Evolutionary conservation across 2,329 filamentous ascomycete genomes (phyloP).

Genomic region (Neofusicoccum parvum): DNA sequence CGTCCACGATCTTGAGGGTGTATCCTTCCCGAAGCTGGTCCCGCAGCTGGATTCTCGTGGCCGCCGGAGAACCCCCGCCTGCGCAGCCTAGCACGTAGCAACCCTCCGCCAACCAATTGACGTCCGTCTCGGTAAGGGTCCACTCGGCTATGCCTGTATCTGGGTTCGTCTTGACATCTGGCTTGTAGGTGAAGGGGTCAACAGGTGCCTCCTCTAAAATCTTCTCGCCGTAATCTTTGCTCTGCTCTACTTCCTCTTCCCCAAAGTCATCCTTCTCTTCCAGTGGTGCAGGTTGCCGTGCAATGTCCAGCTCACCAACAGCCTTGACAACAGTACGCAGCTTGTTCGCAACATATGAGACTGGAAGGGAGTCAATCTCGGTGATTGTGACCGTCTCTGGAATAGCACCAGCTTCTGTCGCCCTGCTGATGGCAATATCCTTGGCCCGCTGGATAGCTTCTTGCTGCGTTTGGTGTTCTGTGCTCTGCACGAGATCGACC

Average conservation of each 20-base stretch:
- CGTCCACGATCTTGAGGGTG: conserved; percentile 45
- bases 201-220: conserved; percentile 22
- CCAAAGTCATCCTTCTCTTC: conserved; percentile 15
- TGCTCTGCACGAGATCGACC: conserved; percentile 14
- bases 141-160: conserved; percentile 33
- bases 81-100: conserved; percentile 54
- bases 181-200: conserved; percentile 42
- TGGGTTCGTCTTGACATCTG: conserved; percentile 39
- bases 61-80: conserved; percentile 51
- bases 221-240: conserved; percentile 8
- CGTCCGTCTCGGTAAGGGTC: conserved; percentile 49
- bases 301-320: conserved; percentile 53
- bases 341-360: conserved; percentile 59
- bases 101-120: conserved; percentile 50
- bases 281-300: conserved; percentile 27
- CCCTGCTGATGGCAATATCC: conserved; percentile 47
- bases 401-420: conserved; percentile 50
- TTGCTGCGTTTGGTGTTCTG: conserved; percentile 32
- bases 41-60: conserved; percentile 46
- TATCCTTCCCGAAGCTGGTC: conserved; percentile 44
- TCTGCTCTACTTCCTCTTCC: conserved; percentile 19
- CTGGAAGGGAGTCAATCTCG: conserved; percentile 57
- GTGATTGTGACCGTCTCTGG: conserved; percentile 50
- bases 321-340: conserved; percentile 56
- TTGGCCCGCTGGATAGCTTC: conserved; percentile 23